Conservation (phyloP, 2,329 filamentous ascomycete species). For the Paracorniculantispora psalliotae region DNA sequence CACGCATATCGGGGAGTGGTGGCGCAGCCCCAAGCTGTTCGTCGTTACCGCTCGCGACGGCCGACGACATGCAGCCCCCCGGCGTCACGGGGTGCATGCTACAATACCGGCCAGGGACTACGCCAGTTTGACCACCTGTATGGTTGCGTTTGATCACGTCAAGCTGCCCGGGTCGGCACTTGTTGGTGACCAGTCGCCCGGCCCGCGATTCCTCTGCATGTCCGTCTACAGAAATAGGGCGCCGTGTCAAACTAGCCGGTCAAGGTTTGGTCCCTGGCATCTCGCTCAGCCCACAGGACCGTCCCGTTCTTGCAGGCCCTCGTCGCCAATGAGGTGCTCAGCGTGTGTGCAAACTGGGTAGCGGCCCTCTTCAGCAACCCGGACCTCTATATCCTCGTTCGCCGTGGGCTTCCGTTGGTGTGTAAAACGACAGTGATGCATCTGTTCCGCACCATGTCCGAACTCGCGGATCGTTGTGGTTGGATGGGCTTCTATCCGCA, state of each 20-base stretch:
- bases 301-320: conserved; percentile 19
- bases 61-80: conserved; percentile 20
- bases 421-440: conserved; percentile 7
- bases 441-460: conserved; percentile 7
- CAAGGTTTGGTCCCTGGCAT: conserved; percentile 3
- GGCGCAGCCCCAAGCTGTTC: conserved; percentile 27
- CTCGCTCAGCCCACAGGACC: conserved; percentile 19
- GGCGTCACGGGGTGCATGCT: conserved; percentile 23
- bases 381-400: background rate
- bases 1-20: conserved; percentile 15
- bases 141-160: conserved; percentile 27
- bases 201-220: too few species aligned
- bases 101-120: conserved; percentile 12
- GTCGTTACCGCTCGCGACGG: conserved; percentile 25
- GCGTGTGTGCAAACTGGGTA: conserved; percentile 17
- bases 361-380: background rate
- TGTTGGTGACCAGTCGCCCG: conserved; percentile 20
- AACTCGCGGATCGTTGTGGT: conserved; percentile 22
- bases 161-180: conserved; percentile 21
- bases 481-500: conserved; percentile 21
- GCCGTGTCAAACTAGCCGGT: conserved; percentile 18
- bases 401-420: background rate
- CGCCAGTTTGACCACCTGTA: conserved; percentile 21
- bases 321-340: conserved; percentile 16
- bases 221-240: background rate